phyloP scores from a whole-genome alignment of 23 red algal genomes.

The Gracilaria gracilis region DNA sequence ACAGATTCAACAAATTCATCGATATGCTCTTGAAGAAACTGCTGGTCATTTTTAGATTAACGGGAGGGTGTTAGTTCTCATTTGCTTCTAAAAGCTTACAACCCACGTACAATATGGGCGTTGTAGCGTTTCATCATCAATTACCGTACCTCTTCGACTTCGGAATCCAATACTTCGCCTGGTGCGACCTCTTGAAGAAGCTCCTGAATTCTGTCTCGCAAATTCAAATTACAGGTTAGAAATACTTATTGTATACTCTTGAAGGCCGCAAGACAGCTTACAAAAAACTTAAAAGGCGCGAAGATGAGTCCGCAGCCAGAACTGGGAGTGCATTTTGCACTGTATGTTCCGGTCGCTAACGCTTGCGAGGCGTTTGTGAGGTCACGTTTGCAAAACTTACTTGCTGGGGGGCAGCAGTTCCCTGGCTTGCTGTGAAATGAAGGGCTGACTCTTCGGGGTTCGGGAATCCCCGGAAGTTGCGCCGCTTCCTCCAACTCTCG shows the following conservation, averaged over 20 bases:
- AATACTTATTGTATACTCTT: not conserved
- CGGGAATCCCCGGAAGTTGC: conserved; percentile 24
- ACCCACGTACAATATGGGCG: not conserved
- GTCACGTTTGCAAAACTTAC: not conserved
- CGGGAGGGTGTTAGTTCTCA: not conserved
- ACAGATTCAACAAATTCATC: conserved; percentile 93
- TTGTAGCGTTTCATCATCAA: not conserved
- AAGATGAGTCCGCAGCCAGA: not conserved
- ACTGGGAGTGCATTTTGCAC: not conserved
- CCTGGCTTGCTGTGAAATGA: conserved; percentile 5
- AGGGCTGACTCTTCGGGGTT: not conserved
- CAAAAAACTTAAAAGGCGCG: not conserved
- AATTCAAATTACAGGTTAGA: conserved; percentile 16
- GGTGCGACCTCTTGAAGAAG: conserved; percentile 88
- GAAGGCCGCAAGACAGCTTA: not conserved
- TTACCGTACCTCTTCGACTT: conserved; percentile 80
- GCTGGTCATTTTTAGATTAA: not conserved
- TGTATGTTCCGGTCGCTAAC: not conserved
- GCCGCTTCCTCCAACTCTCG: conserved; percentile 41
- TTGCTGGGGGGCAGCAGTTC: conserved; percentile 39
- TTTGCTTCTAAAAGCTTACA: not conserved
- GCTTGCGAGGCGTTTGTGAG: not conserved
- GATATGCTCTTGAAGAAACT: conserved; percentile 97
- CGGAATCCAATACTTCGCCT: conserved; percentile 77
- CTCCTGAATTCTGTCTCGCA: conserved; percentile 54